Evolutionary conservation across 2,329 filamentous ascomycete species (phyloP), one percentile per base, ranked within the genome.

Genomic region (Bisporella sp.): DNA sequence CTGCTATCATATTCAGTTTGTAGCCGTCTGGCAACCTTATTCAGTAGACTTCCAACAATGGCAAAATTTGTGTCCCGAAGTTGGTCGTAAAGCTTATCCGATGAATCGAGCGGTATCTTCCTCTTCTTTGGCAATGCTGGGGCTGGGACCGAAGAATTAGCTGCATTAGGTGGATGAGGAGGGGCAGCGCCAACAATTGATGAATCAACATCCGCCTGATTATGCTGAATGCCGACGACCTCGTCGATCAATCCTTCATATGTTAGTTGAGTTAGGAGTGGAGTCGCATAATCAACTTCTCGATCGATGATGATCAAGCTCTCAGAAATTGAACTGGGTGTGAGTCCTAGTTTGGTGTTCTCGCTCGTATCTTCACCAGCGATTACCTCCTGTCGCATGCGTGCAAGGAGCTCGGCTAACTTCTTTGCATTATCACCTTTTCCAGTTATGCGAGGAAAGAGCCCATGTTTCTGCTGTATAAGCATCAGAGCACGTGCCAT

Each of bases 161-260:
- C 73, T 12, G 76, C 71, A 43, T 73, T 71, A 60, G 81, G 73
- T 6, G 71, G 60, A 50, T 82, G 58, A 47, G 76, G 81, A 32
- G 85, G 75, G 30, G 84, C 76, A n/a, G 79, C 78, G 8, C 92
- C 92, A 7, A 96, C 82, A 53, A 97, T 81, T 1, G 90, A 90
- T 2, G 89, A 89, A 65, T 97, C 92, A 28, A 97, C 83, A 64
- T 97, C 93, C 37, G 89, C 85, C 65, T 95, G 90, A 63, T 95
- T 97, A 64, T 96, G 87, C 57, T 88, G 82, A 54, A 99, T 95
- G 32, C 87, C 85, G 64, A 95, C 95, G 12, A 93, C 78, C 66
- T 99, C 93, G 63, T 99, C 95, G 48, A 99, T 85, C 30, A 99
- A 75, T 4, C 93, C 93, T 70, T 99, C 92, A 63, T 99, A 99